These are phyloP conservation scores for Nicotiana noctiflora DNA, from an alignment of 257 asterid genomes.

Conservation along the genomic window DNA sequence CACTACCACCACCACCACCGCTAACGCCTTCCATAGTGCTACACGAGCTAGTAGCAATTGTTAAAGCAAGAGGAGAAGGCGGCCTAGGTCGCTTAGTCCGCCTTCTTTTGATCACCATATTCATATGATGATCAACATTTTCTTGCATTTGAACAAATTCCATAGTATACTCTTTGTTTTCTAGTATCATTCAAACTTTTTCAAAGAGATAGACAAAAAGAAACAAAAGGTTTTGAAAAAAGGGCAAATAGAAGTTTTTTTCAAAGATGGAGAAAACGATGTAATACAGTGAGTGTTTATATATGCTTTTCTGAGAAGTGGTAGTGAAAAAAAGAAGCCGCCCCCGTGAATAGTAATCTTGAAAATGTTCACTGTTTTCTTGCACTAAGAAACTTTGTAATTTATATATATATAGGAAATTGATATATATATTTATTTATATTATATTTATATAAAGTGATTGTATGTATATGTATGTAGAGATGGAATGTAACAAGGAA, in stretches of 20 bases:
- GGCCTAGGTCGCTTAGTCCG: conserved; percentile 63
- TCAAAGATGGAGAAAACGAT: conserved; percentile 13
- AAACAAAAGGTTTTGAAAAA: neutral
- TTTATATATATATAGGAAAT: neutral
- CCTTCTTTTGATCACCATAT: conserved; percentile 46
- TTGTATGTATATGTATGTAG: neutral
- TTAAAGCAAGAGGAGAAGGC: conserved; percentile 37
- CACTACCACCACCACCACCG: neutral
- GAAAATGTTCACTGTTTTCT: conserved; percentile 6
- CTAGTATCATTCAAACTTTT: neutral
- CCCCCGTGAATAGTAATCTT: conserved; percentile 17
- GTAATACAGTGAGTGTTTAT: conserved; percentile 11
- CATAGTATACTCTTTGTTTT: conserved; percentile 17
- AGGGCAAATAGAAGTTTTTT: conserved; percentile 11
- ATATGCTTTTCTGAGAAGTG: conserved; percentile 8
- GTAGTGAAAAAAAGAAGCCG: conserved; percentile 18
- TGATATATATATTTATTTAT: neutral
- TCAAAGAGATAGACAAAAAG: neutral
- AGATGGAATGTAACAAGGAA: conserved; percentile 21
- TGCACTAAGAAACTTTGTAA: neutral
- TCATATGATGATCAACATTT: conserved; percentile 8
- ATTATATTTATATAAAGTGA: neutral
- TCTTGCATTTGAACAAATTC: conserved; percentile 23
- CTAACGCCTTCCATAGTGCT: conserved; percentile 24
- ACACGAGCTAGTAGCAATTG: conserved; percentile 45